These are phyloP conservation scores for Lepidium didymum DNA, from an alignment of 345 rosid species.

Conservation along the genomic window DNA sequence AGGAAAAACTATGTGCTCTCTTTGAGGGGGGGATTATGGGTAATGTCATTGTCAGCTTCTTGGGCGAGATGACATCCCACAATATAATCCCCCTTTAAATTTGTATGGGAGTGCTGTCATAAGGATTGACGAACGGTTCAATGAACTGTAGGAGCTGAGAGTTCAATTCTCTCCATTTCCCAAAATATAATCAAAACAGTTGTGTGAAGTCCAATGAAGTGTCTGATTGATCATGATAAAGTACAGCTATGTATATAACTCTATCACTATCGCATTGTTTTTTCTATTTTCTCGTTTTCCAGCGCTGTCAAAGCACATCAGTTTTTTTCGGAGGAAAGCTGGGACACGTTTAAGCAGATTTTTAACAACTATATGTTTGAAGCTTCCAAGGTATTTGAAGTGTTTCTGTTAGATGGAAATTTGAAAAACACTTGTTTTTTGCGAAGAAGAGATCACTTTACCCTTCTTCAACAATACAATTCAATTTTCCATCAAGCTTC, in stretches of 20 bases:
- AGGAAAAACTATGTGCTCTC: background rate
- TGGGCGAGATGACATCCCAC: slow-evolving; percentile 95
- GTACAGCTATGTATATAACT: background rate
- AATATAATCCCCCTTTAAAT: slow-evolving; percentile 49
- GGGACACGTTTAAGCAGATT: slow-evolving; percentile 80
- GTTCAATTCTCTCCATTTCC: slow-evolving; percentile 99
- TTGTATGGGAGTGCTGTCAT: slow-evolving; percentile 95
- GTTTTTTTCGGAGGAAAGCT: slow-evolving; percentile 81
- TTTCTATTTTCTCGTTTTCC: slow-evolving; percentile 37
- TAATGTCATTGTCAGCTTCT: slow-evolving; percentile 95
- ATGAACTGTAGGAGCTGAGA: slow-evolving; percentile 93
- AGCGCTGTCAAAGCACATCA: slow-evolving; percentile 92
- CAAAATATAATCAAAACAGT: slow-evolving; percentile 25
- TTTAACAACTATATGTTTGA: slow-evolving; percentile 79
- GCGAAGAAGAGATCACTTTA: background rate
- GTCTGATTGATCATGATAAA: slow-evolving; percentile 15
- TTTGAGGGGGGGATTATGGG: slow-evolving; percentile 74
- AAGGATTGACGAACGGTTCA: slow-evolving; percentile 95
- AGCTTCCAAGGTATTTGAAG: slow-evolving; percentile 70
- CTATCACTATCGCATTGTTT: slow-evolving; percentile 33
- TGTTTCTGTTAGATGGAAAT: background rate
- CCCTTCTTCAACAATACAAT: background rate
- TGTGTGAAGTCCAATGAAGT: background rate
- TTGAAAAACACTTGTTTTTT: background rate
- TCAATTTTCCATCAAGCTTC: background rate